These are phyloP conservation scores for Chimonanthus praecox DNA, from an alignment of 164 flowering plant species.

Conservation along the genomic window DNA sequence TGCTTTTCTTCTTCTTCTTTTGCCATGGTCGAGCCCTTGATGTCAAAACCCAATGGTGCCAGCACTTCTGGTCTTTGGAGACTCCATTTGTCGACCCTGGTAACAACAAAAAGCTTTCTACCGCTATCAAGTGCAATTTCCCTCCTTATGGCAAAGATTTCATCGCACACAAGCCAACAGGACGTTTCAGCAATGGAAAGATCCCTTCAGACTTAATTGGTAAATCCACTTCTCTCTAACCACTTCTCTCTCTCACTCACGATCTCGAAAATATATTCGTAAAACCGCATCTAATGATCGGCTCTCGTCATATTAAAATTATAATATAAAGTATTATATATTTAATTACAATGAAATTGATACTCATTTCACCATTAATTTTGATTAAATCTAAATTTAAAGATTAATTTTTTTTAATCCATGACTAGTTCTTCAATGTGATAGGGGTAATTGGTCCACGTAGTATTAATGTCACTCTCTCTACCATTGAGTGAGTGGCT, in stretches of 20 bases:
- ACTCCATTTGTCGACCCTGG: constrained; percentile 75
- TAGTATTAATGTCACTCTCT: too few relatives aligned
- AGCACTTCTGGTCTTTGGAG: constrained; percentile 67
- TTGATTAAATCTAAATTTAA: too few relatives aligned
- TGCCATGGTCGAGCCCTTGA: background rate
- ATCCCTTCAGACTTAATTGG: constrained; percentile 17
- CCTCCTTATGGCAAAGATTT: constrained; percentile 71
- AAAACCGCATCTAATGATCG: too few relatives aligned
- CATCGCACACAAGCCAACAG: constrained; percentile 41
- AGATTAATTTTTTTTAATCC: too few relatives aligned
- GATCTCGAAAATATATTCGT: background rate
- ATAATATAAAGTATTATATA: too few relatives aligned
- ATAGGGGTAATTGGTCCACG: too few relatives aligned
- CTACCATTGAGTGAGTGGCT: too few relatives aligned
- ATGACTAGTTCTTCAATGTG: too few relatives aligned
- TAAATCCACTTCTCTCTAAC: background rate
- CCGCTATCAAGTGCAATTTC: constrained; percentile 55
- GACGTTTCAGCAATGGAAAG: constrained; percentile 63
- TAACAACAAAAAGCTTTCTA: constrained; percentile 50
- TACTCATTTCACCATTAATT: too few relatives aligned
- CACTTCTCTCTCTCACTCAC: background rate
- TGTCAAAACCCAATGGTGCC: constrained; percentile 8
- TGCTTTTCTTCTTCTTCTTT: background rate
- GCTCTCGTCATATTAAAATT: too few relatives aligned
- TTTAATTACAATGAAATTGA: too few relatives aligned